Percentiles rank a stretch among this genome's conserved stretches.
phyloP scores from a whole-genome alignment of 495 filamentous ascomycete genomes.

The Talaromyces ruber region DNA sequence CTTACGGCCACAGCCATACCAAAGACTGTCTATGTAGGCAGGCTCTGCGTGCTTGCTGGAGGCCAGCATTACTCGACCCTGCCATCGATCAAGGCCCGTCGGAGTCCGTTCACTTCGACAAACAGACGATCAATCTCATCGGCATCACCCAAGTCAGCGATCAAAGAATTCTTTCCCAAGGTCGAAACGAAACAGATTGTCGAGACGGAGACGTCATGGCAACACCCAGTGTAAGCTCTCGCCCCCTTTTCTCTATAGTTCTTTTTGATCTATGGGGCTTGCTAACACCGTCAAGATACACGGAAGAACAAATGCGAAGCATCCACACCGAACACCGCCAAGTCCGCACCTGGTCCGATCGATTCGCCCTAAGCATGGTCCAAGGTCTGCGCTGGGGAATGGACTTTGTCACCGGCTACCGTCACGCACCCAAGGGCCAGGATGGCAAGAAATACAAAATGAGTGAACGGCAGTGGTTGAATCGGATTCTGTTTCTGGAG shows the following conservation, averaged over 20 bases:
- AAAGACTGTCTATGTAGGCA: neutral
- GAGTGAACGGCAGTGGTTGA: conserved; percentile 70
- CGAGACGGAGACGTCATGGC: conserved; percentile 28
- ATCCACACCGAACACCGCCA: conserved; percentile 62
- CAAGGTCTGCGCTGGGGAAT: conserved; percentile 57
- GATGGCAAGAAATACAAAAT: conserved; percentile 46
- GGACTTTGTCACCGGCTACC: conserved; percentile 65
- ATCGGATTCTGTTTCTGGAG: conserved; percentile 86
- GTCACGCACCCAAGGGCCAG: conserved; percentile 44
- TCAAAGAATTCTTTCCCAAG: conserved; percentile 33
- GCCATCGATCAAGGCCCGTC: neutral
- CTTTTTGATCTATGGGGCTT: neutral
- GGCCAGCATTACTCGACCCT: neutral
- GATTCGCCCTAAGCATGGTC: conserved; percentile 52
- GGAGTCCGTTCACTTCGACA: neutral
- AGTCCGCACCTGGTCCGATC: conserved; percentile 58
- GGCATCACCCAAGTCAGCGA: conserved; percentile 19
- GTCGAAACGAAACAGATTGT: conserved; percentile 26
- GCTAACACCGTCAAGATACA: conserved; percentile 37
- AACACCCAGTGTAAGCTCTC: conserved; percentile 32
- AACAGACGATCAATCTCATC: conserved; percentile 21
- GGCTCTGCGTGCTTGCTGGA: neutral
- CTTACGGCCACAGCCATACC: conserved; percentile 13
- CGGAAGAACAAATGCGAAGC: conserved; percentile 50
- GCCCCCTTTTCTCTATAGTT: neutral